Evolutionary conservation across 441 rosid genomes (phyloP), one percentile per base, ranked within the genome.

Genomic region (Jatropha multifida): DNA sequence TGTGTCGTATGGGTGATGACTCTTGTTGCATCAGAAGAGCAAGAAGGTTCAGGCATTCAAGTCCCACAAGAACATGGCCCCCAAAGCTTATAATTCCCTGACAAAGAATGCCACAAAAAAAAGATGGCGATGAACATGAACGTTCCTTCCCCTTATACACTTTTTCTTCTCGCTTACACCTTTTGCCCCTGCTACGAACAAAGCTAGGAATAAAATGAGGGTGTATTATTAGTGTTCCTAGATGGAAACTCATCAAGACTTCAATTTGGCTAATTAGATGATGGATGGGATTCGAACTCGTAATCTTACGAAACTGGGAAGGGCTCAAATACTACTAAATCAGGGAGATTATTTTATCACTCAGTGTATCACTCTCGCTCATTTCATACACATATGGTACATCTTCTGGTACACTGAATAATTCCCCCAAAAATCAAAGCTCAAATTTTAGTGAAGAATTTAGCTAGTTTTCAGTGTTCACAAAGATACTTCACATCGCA

Each of bases 61-160:
- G 63, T 70, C 64, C 73, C 64, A 70, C 73, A 70, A 55, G 54
- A 70, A 70, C 64, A 55, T 55, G 73, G 59, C 56, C 74, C 59
- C 54, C 11, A 48, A 60, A 17, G n/a, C 51, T 48, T 55, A 10
- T 49, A 68, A 14, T 17, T 13, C 32, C 40, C 8, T 55, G 37
- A 41, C 64, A 58, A 20, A 56, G 54, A 61, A 46, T 60, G 68
- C 67, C 60, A 44, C 14, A 44, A 46, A 60, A 61, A 60, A 46
- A 44, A 48, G 56, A 73, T 40, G 63, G 17, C 59, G 48, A 73
- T 62, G 32, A 51, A 46, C 20, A 27, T 62, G 44, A 61, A 61
- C 17, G 26, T 2, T 32, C 32, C 32, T 32, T 32, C 32, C 32
- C 32, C 32, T 32, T 32, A 32, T 32, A 1, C 32, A 32, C 2